Base-by-base conservation (phyloP, 192 early-diverging fungal genomes). In the Rhizoclosmatium globosum region DNA sequence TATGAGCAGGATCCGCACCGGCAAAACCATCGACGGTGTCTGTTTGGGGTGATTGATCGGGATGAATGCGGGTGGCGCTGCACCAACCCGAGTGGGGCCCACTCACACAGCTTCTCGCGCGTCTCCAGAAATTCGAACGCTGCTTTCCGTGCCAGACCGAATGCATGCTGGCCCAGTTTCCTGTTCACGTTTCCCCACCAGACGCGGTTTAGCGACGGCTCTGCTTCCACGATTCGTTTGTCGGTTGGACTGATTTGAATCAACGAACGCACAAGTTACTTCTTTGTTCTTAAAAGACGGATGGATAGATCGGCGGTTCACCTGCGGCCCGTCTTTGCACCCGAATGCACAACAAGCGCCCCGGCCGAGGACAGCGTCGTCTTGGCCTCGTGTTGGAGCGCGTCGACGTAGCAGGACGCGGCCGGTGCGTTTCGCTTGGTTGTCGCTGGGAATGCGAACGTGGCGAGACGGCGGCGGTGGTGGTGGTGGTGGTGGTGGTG, bases 181-280 rank as follows among this genome's bases (percentile, higher is more conserved):
- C 90, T 94, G 90, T 98, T 96, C 66, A 96, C 95, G 9, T 94
- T 93, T 60, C 95, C 96, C 96, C 96, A 98, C 94, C 93, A 95
- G 11, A 76, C 67, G 66, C 43, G 15, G 66, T 42, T 31, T 17
- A 13, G 50, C 50, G 50, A 53, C 50, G 50, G 50, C 9, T 97
- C 95, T 53, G 94, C 93, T 45, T 17, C 9, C 50, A 97, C 96
- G 75, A 96, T 92, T 75, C 95, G 94, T 90, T 97, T 97, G 88
- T 97, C 96, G 64, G 84, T 86, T 77, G 96, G 50, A 31, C 31
- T 31, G 31, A 31, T 31, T 31, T 31, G 31, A 31, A 31, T 31
- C 31, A 31, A 31, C 31, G 31, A 31, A 31, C 31, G 31, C 31
- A 31, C 31, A 31, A 31, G 31, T 31, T 31, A 31, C 31, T 31